Conservation (phyloP, 257 asterid species). For the Capsicum pubescens region DNA sequence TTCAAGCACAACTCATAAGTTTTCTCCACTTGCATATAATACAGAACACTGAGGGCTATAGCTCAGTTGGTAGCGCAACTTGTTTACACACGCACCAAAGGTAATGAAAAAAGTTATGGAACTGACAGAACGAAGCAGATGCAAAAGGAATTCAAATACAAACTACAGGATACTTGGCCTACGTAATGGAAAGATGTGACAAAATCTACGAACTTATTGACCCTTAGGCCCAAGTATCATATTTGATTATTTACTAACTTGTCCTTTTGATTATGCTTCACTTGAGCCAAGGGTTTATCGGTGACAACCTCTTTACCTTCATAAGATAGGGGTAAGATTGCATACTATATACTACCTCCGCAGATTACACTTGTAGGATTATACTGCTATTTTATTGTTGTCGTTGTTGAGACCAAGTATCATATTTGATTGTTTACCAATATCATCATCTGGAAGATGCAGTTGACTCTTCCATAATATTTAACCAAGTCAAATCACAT, state of each 20-base stretch:
- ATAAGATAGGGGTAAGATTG: no score
- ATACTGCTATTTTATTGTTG: no score
- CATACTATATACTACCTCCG: no score
- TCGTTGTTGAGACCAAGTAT: background rate
- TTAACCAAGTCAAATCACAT: constrained; percentile 3
- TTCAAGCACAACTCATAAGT: constrained; percentile 67
- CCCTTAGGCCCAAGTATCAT: background rate
- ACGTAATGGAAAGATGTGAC: background rate
- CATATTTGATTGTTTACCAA: background rate
- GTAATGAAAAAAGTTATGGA: no score
- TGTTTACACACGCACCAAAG: background rate
- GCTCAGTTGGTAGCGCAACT: background rate
- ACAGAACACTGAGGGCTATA: background rate
- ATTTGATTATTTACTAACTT: no score
- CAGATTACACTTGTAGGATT: no score
- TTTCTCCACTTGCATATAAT: constrained; percentile 34
- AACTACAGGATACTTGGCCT: background rate
- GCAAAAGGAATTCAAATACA: background rate
- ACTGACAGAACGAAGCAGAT: background rate
- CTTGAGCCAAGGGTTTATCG: no score
- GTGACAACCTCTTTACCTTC: no score
- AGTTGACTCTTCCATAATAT: background rate
- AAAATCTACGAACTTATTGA: background rate
- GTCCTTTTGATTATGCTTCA: no score
- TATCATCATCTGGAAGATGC: background rate